Evolutionary conservation across 768 basidiomycete species (phyloP).

Genomic region (Lentinula lateritia): DNA sequence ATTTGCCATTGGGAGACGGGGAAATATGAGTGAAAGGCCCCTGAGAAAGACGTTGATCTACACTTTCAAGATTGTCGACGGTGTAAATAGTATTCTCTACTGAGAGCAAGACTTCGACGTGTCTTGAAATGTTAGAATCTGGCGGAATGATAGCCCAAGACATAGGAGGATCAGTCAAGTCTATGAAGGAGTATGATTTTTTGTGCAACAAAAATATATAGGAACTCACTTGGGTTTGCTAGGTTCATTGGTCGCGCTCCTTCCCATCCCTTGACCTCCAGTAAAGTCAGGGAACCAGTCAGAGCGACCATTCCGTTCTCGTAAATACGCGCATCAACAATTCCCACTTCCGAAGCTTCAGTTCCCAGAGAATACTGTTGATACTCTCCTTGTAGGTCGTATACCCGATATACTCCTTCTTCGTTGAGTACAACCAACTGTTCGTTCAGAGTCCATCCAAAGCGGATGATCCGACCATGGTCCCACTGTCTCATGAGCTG

Average conservation of each 20-base stretch:
- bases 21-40: constrained; percentile 87
- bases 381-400: constrained; percentile 84
- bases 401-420: constrained; percentile 87
- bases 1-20: constrained; percentile 92
- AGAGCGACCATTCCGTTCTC: constrained; percentile 85
- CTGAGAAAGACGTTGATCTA: constrained; percentile 83
- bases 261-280: constrained; percentile 89
- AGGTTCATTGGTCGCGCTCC: constrained; percentile 69
- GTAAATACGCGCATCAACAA: constrained; percentile 82
- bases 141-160: constrained; percentile 90
- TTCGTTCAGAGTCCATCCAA: constrained; percentile 84
- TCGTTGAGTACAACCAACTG: constrained; percentile 82
- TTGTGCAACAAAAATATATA: background rate
- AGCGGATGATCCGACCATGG: constrained; percentile 72
- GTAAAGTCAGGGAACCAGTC: constrained; percentile 64
- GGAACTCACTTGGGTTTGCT: constrained; percentile 63
- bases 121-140: constrained; percentile 82
- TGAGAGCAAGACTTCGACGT: constrained; percentile 85
- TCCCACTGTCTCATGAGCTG: constrained; percentile 66
- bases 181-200: constrained; percentile 27
- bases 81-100: constrained; percentile 74
- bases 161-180: constrained; percentile 70
- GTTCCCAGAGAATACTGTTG: constrained; percentile 78
- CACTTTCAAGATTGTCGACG: constrained; percentile 83
- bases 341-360: constrained; percentile 77